Evolutionary conservation across 2,329 filamentous ascomycete species (phyloP).

Genomic region (Apiospora sp.): DNA sequence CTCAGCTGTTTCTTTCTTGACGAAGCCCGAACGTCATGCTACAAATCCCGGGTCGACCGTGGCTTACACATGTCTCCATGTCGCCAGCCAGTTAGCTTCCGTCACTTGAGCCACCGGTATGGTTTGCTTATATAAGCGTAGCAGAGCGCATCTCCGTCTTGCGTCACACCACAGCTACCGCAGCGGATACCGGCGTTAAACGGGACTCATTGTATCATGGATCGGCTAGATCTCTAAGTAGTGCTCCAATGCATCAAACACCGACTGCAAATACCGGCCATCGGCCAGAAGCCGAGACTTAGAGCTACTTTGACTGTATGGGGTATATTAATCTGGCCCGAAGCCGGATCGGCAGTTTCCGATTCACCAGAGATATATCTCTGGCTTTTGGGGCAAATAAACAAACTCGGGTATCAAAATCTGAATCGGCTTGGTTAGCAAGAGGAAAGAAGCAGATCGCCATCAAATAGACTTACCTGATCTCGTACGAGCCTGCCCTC

Average conservation of each 20-base stretch:
- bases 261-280: background rate
- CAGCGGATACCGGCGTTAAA: constrained; percentile 3
- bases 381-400: background rate
- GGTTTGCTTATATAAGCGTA: background rate
- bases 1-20: background rate
- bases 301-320: background rate
- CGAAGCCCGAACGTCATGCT: constrained; percentile 12
- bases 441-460: no score
- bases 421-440: background rate
- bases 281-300: constrained; percentile 10
- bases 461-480: constrained; percentile 65
- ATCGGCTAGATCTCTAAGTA: background rate
- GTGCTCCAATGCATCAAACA: background rate
- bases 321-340: background rate
- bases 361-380: background rate
- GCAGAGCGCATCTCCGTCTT: constrained; percentile 1
- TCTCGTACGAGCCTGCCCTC: constrained; percentile 95
- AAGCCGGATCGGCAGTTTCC: background rate
- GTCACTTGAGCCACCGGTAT: background rate
- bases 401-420: background rate
- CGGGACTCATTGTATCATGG: background rate
- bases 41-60: constrained; percentile 2
- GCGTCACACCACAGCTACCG: background rate
- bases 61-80: background rate
- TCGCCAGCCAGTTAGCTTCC: constrained; percentile 4